These are phyloP conservation scores for Hepatocystis sp. DNA, from an alignment of 169 alveolate genomes.

Conservation along the genomic window DNA sequence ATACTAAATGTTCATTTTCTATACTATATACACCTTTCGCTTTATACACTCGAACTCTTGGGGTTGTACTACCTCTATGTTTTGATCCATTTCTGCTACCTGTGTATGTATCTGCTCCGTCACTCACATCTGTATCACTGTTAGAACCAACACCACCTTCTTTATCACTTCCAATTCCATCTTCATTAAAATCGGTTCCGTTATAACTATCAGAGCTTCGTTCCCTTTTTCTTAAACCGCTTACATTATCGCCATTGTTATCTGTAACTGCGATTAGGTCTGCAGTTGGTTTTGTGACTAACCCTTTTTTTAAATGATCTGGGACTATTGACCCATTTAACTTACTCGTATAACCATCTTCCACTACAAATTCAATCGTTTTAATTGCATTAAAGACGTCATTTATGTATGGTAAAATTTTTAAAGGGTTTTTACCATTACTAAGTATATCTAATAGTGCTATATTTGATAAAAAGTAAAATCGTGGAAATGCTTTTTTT, in stretches of 20 bases:
- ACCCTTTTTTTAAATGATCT: no score
- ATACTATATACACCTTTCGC: conserved; percentile 73
- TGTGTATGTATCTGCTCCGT: neutral
- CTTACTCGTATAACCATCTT: no score
- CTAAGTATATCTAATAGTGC: conserved; percentile 95
- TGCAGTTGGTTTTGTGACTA: no score
- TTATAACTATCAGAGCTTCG: no score
- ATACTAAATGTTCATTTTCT: conserved; percentile 54
- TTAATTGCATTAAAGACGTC: conserved; percentile 59
- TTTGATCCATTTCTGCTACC: conserved; percentile 1
- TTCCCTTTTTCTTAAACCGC: neutral
- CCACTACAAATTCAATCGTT: conserved; percentile 40
- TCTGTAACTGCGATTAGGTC: neutral
- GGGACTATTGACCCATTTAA: no score
- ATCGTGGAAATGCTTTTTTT: conserved; percentile 97
- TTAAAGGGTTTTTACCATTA: conserved; percentile 95
- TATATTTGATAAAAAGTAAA: conserved; percentile 96
- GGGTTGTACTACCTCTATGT: neutral
- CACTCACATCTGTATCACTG: no score
- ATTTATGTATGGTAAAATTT: conserved; percentile 45
- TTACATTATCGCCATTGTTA: neutral
- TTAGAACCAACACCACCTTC: no score
- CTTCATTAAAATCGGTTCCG: neutral
- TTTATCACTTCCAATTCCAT: neutral
- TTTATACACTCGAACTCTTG: conserved; percentile 16